Base-by-base conservation (phyloP, 75 land plant genomes). In the Isoetes taiwanensis region DNA sequence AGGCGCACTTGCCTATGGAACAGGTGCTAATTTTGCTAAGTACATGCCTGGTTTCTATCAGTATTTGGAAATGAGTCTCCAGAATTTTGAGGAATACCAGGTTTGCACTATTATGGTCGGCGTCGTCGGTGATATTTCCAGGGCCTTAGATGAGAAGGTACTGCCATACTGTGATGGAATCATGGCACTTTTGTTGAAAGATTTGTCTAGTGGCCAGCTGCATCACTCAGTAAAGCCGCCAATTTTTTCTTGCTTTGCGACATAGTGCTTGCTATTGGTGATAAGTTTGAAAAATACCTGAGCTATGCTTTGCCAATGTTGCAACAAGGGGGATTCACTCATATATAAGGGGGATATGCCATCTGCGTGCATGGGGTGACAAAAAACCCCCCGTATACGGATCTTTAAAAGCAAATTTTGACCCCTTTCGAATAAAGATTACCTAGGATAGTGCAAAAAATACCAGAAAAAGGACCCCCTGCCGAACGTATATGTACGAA, bases 261-360 rank as follows among this genome's bases (percentile, higher is more conserved):
- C 43, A 78, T 90, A 57, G 91, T 90, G 1, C 62, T 85, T 27
- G 96, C 96, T n/a, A 89, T 89, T 23, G 96, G 96, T 8, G 86
- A 85, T 57, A 78, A 77, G 31, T 89, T 89, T 59, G 90, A 85
- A 54, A 89, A 85, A 59, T 89, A 89, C 55, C 58, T 90, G 48
- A 67, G 73, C 8, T 82, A 82, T 73, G 97, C 97, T 1, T 84
- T 90, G 97, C 86, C 97, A 4, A 85, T 85, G 91, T 83, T 90
- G 3, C n/a, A n/a, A n/a, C n/a, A n/a, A n/a, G n/a, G n/a, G n/a
- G n/a, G n/a, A n/a, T n/a, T n/a, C n/a, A n/a, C n/a, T n/a, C n/a
- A n/a, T n/a, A n/a, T n/a, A n/a, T n/a, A n/a, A n/a, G n/a, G n/a
- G n/a, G n/a, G n/a, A n/a, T n/a, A n/a, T n/a, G n/a, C n/a, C n/a